Percentiles rank a stretch among this genome's conserved stretches.
Evolutionary conservation across 2,329 filamentous ascomycete species (phyloP).

Genomic region (Coniochaeta prunicola): DNA sequence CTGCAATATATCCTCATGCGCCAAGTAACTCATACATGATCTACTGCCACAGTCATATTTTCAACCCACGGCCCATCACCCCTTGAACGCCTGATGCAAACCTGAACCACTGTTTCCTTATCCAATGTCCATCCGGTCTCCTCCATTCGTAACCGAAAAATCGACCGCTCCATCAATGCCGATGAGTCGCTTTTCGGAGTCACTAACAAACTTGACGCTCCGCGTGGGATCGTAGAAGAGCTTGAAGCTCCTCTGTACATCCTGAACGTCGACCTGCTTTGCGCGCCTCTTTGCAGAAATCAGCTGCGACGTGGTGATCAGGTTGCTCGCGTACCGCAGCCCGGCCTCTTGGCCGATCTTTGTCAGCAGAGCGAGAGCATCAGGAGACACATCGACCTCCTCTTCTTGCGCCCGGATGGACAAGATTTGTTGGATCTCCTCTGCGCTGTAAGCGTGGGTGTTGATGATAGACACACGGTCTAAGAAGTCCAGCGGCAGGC

Average conservation of each 20-base stretch:
- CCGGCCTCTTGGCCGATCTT: slow-evolving; percentile 94
- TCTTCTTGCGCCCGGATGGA: slow-evolving; percentile 91
- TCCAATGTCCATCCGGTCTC: slow-evolving; percentile 22
- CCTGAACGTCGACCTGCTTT: slow-evolving; percentile 75
- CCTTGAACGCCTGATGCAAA: slow-evolving; percentile 12
- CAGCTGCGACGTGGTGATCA: slow-evolving; percentile 90
- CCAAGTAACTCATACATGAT: background rate
- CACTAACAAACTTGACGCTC: slow-evolving; percentile 83
- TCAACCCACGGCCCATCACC: slow-evolving; percentile 3
- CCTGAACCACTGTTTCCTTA: slow-evolving; percentile 4
- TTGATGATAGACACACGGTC: slow-evolving; percentile 95
- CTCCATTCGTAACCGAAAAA: slow-evolving; percentile 47
- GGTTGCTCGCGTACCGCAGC: slow-evolving; percentile 91
- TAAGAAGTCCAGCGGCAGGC: slow-evolving; percentile 89
- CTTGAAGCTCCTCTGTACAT: slow-evolving; percentile 88
- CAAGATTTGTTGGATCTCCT: slow-evolving; percentile 89
- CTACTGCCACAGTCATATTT: background rate
- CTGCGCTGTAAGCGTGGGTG: slow-evolving; percentile 73
- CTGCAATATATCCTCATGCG: slow-evolving; percentile 6
- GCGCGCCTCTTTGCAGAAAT: slow-evolving; percentile 78
- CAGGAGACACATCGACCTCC: slow-evolving; percentile 83
- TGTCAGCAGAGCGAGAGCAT: slow-evolving; percentile 85
- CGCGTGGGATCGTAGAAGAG: slow-evolving; percentile 87
- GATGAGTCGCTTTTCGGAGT: slow-evolving; percentile 90
- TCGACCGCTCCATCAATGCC: slow-evolving; percentile 77